Percentiles rank a stretch among this genome's conserved stretches.
Conservation (phyloP, 192 early-diverging fungal genomes). For the Thoreauomyces humboldtii region DNA sequence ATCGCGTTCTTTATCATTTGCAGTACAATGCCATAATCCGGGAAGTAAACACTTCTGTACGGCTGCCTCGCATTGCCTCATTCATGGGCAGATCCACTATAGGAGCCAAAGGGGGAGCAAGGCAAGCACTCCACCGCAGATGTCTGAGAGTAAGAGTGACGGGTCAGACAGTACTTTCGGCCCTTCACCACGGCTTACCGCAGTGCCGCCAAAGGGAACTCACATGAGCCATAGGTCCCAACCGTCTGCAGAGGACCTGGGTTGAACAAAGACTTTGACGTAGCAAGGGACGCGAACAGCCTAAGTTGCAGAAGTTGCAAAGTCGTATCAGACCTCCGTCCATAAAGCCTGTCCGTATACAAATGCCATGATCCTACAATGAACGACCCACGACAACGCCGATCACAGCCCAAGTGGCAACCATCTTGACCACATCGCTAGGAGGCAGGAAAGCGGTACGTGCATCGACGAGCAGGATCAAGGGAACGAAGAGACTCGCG, state of each 20-base stretch:
- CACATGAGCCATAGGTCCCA: slow-evolving; percentile 1
- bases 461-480: slow-evolving; percentile 16
- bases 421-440: neutral
- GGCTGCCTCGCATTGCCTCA: no score
- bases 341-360: neutral
- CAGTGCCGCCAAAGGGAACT: neutral
- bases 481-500: slow-evolving; percentile 16
- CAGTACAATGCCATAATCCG: no score
- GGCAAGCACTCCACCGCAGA: neutral
- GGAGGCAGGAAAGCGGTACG: neutral
- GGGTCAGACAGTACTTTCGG: neutral
- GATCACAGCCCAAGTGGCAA: neutral
- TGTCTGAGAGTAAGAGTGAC: neutral
- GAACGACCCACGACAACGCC: neutral
- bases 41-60: no score
- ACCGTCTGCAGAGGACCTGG: neutral
- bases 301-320: neutral
- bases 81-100: no score
- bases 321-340: neutral
- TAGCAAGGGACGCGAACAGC: neutral
- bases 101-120: neutral
- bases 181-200: neutral
- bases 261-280: neutral
- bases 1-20: no score
- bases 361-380: neutral